phyloP scores from a whole-genome alignment of 768 basidiomycete species.

The Pleurotus citrinopileatus region DNA sequence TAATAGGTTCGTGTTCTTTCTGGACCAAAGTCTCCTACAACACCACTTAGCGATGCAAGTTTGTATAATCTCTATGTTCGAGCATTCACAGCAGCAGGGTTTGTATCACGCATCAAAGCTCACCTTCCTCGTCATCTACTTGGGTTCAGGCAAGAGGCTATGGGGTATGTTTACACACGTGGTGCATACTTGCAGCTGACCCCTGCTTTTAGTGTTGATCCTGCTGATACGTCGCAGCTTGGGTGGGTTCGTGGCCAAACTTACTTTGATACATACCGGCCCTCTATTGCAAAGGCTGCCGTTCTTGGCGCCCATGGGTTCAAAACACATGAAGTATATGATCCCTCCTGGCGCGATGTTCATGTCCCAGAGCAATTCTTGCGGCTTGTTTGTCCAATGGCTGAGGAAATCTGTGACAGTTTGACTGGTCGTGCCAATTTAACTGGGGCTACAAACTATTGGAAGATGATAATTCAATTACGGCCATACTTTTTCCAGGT shows the following conservation, averaged over 20 bases:
- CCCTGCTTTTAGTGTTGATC: slow-evolving; percentile 19
- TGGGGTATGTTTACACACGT: slow-evolving; percentile 17
- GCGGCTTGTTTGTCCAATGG: slow-evolving; percentile 13
- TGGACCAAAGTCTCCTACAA: background rate
- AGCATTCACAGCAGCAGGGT: slow-evolving; percentile 3
- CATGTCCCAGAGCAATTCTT: slow-evolving; percentile 15
- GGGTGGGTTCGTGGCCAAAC: slow-evolving; percentile 22
- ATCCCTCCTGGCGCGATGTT: slow-evolving; percentile 15
- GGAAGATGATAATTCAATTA: slow-evolving; percentile 19
- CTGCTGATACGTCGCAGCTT: slow-evolving; percentile 19
- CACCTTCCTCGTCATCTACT: slow-evolving; percentile 22
- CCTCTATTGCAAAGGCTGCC: slow-evolving; percentile 22
- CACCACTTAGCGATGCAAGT: background rate
- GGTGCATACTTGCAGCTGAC: background rate
- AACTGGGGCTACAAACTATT: slow-evolving; percentile 19
- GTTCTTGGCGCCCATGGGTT: slow-evolving; percentile 16
- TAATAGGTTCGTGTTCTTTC: background rate
- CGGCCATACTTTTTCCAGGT: slow-evolving; percentile 21
- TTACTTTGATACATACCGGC: slow-evolving; percentile 20
- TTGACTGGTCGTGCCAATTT: slow-evolving; percentile 12
- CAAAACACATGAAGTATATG: slow-evolving; percentile 14
- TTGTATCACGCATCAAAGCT: slow-evolving; percentile 18
- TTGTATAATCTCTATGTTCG: background rate
- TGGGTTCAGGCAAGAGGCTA: slow-evolving; percentile 20
- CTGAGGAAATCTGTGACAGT: slow-evolving; percentile 10